These are phyloP conservation scores for Triticum dicoccoides DNA, from an alignment of 176 grass and related monocot species.

Conservation along the genomic window DNA sequence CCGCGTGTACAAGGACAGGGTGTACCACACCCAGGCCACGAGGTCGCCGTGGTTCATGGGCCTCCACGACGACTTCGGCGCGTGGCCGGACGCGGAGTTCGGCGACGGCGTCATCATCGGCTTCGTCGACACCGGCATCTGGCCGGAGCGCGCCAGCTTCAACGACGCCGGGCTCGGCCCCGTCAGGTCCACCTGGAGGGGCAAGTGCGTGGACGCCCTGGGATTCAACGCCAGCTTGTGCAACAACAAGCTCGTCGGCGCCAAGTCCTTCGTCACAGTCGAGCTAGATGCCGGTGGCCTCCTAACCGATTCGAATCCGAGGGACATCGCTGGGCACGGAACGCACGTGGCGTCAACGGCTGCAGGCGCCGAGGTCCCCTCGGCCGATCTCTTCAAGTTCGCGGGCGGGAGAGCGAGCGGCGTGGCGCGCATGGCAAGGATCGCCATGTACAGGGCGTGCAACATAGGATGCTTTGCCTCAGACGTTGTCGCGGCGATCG, in stretches of 20 bases:
- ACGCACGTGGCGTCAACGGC: too few relatives aligned
- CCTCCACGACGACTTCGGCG: slow-evolving; percentile 13
- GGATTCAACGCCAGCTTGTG: slow-evolving; percentile 45
- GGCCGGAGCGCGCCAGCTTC: slow-evolving; percentile 52
- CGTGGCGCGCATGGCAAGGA: too few relatives aligned
- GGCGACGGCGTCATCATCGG: slow-evolving; percentile 51
- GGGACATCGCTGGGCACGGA: too few relatives aligned
- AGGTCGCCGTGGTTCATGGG: slow-evolving; percentile 50
- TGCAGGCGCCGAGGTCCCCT: too few relatives aligned
- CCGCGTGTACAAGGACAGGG: slow-evolving; percentile 11
- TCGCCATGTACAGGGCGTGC: too few relatives aligned
- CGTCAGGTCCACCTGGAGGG: slow-evolving; percentile 11
- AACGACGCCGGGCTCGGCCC: slow-evolving; percentile 2
- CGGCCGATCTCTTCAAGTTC: too few relatives aligned
- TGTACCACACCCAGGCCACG: slow-evolving; percentile 24
- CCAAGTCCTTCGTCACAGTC: not conserved
- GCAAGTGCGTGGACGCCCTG: slow-evolving; percentile 21
- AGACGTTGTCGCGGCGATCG: too few relatives aligned
- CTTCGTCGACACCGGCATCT: slow-evolving; percentile 52
- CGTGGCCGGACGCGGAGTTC: slow-evolving; percentile 28
- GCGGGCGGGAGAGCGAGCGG: too few relatives aligned
- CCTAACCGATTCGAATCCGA: too few relatives aligned
- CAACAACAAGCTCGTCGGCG: slow-evolving; percentile 53
- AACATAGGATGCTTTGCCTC: too few relatives aligned
- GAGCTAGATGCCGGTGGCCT: too few relatives aligned